A percentile compares a stretch with the other conserved stretches of the same genome.
Evolutionary conservation across 352 stramenopile species (phyloP).

Genomic region (Phytophthora citricola): DNA sequence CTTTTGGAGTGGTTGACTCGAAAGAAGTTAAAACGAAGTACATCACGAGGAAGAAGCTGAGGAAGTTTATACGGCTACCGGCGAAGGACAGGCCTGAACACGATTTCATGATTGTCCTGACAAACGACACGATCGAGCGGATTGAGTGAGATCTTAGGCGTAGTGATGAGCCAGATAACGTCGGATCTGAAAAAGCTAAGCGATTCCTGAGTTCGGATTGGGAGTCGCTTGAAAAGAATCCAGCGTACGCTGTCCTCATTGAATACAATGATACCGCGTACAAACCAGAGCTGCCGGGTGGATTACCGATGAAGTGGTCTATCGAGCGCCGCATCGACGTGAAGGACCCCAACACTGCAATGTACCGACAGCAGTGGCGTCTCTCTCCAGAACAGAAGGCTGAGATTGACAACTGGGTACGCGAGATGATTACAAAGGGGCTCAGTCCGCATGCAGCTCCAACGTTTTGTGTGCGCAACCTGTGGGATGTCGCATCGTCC

Average conservation of each 20-base stretch:
- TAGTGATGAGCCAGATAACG: slow-evolving; percentile 9
- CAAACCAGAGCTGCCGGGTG: slow-evolving; percentile 16
- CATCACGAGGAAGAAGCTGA: slow-evolving; percentile 25
- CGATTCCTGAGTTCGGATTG: slow-evolving; percentile 16
- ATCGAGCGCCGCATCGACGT: slow-evolving; percentile 5
- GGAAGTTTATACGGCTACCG: slow-evolving; percentile 20
- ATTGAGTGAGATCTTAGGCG: slow-evolving; percentile 1
- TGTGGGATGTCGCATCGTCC: slow-evolving; percentile 33
- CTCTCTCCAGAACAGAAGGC: too few relatives aligned
- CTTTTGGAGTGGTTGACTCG: slow-evolving; percentile 11
- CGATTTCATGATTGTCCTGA: slow-evolving; percentile 25
- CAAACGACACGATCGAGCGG: slow-evolving; percentile 17
- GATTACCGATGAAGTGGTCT: slow-evolving; percentile 1
- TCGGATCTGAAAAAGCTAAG: slow-evolving; percentile 13
- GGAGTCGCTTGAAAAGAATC: slow-evolving; percentile 2
- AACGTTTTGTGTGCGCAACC: slow-evolving; percentile 41
- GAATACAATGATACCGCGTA: slow-evolving; percentile 22
- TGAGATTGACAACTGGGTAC: too few relatives aligned
- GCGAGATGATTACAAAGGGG: too few relatives aligned
- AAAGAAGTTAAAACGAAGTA: slow-evolving; percentile 26
- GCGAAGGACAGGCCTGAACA: slow-evolving; percentile 6
- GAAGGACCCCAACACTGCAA: too few relatives aligned
- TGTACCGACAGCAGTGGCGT: too few relatives aligned
- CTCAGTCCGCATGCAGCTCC: slow-evolving; percentile 18
- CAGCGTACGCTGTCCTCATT: slow-evolving; percentile 2